Percentiles rank a stretch among this genome's conserved stretches.
Conservation (phyloP, 805 yeast species). For the Nakazawaea peltata region DNA sequence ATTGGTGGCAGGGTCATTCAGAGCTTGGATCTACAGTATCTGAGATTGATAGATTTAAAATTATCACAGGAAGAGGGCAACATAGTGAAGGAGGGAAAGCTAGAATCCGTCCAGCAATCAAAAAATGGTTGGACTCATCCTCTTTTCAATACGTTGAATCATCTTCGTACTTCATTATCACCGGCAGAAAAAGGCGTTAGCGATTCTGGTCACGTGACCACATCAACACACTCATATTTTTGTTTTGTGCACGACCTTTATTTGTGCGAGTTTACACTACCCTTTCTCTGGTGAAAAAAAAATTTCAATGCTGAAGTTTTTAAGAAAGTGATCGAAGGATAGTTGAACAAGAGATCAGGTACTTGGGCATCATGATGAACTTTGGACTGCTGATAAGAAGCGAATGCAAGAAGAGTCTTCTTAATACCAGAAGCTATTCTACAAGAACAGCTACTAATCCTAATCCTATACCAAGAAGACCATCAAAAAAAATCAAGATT, state of each 20-base stretch:
- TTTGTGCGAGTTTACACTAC: too few species aligned
- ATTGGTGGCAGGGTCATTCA: slow-evolving; percentile 61
- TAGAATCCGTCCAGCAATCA: slow-evolving; percentile 35
- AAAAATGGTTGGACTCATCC: slow-evolving; percentile 26
- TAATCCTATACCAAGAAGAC: slow-evolving; percentile 35
- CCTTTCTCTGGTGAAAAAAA: too few species aligned
- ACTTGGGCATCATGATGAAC: too few species aligned
- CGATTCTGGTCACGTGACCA: too few species aligned
- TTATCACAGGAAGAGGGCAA: slow-evolving; percentile 65
- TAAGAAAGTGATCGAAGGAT: too few species aligned
- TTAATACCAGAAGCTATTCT: slow-evolving; percentile 1
- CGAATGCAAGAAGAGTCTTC: too few species aligned
- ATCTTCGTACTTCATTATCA: slow-evolving; percentile 31
- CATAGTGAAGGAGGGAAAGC: slow-evolving; percentile 56
- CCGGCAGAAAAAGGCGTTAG: too few species aligned
- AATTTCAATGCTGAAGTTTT: too few species aligned
- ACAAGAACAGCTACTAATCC: slow-evolving; percentile 9
- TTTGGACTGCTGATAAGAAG: too few species aligned
- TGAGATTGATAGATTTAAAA: slow-evolving; percentile 22
- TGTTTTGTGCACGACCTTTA: too few species aligned
- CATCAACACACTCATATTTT: too few species aligned
- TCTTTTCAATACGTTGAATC: slow-evolving; percentile 40
- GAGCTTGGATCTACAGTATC: slow-evolving; percentile 39
- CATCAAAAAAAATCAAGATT: slow-evolving; percentile 55
- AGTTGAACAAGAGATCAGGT: too few species aligned